Conservation (phyloP, 2,329 filamentous ascomycete species). For the Juglanconis sp. region DNA sequence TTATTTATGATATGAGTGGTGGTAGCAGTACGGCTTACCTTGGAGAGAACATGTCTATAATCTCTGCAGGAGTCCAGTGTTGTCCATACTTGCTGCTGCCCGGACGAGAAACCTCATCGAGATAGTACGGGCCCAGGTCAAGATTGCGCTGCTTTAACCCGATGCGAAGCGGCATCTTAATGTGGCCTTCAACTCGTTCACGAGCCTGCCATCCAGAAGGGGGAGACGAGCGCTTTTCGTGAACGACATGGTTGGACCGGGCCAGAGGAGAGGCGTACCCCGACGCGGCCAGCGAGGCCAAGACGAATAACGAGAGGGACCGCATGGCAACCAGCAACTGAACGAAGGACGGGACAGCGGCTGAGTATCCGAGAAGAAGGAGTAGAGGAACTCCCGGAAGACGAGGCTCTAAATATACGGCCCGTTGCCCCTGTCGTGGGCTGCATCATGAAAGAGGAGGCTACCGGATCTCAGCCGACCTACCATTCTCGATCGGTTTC, state of each 20-base stretch:
- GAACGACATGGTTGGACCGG: conserved; percentile 9
- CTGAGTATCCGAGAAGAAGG: background rate
- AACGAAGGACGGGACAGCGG: background rate
- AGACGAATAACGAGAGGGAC: background rate
- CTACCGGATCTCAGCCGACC: background rate
- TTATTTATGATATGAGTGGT: background rate
- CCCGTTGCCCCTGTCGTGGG: background rate
- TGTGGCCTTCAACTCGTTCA: conserved; percentile 12
- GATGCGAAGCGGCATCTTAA: conserved; percentile 15
- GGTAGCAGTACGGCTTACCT: background rate
- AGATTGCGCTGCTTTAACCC: conserved; percentile 17
- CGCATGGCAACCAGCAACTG: background rate
- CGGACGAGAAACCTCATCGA: conserved; percentile 12
- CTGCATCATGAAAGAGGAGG: background rate
- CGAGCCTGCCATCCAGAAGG: conserved; percentile 13
- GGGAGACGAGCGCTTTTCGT: conserved; percentile 11
- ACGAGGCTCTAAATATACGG: background rate
- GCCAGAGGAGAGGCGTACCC: background rate
- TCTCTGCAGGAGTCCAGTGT: conserved; percentile 15
- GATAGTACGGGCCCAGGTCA: conserved; percentile 9
- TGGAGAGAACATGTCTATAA: conserved; percentile 15
- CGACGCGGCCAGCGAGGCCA: conserved; percentile 1
- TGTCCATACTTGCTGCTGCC: conserved; percentile 14
- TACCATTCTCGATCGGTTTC: background rate
- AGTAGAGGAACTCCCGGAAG: background rate